Base-by-base conservation (phyloP, 2,329 filamentous ascomycete species). In the Colletotrichum tamarilloi region DNA sequence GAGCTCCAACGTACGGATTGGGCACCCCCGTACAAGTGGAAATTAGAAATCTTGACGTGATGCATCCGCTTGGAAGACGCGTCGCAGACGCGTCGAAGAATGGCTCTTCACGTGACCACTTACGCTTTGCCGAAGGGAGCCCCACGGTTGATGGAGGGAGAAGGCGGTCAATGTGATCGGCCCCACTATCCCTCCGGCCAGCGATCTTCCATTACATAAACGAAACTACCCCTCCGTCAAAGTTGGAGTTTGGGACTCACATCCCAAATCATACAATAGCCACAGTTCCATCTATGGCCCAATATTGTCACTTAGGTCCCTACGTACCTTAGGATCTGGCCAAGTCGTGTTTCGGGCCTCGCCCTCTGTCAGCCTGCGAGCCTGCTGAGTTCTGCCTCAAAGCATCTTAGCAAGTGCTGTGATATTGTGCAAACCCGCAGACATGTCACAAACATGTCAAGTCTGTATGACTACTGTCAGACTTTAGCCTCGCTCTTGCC, bases 31-130 rank as follows among this genome's bases (percentile, higher is more conserved):
- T 35, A 4, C 32, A 35, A 52, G 4, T 26, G 19, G 42, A 26
- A n/a, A n/a, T 16, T 22, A 16, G 46, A 30, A 2, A 24, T 30
- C 16, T 55, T 26, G 26, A 26, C 9, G 62, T 52, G 28, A 49
- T 59, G 71, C 60, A 62, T 12, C 6, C 4, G 28, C 30, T n/a
- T 24, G 55, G 14, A 7, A 72, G 72, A 74, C 72, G 72, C 72
- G 72, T 73, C 60, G 63, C 63, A 56, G 32, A 74, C 72, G 68
- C 72, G 72, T 26, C 9, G 16, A 5, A 6, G n/a, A 24, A 42
- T 24, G 11, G 4, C 0, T 0, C 0, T 4, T 1, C 72, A 74
- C 72, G 72, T 74, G 72, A 68, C 68, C 62, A 68, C 58, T 72
- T 56, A 14, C 68, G 49, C 46, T 62, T 7, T 8, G 46, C 63